Conservation (phyloP, 768 basidiomycete genomes). For the Amanita jacksonii region DNA sequence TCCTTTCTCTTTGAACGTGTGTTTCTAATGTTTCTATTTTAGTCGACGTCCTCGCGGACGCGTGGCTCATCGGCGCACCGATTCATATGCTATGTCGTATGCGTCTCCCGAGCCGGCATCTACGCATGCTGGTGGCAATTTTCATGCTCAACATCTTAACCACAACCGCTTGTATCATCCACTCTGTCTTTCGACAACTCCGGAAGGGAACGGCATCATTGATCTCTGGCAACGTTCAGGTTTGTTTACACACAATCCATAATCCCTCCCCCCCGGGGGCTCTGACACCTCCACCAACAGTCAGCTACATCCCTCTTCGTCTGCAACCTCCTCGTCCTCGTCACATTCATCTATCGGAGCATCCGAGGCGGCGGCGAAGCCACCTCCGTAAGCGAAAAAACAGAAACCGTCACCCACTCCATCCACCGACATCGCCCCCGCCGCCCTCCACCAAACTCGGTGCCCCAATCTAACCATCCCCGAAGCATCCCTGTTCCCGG, state of each 20-base stretch:
- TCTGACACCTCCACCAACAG: background rate
- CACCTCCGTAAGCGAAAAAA: background rate
- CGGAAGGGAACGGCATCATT: background rate
- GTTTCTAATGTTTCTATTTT: background rate
- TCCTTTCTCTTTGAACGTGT: background rate
- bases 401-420: background rate
- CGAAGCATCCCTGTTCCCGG: too few species aligned
- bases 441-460: background rate
- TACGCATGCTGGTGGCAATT: conserved; percentile 16
- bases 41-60: conserved; percentile 17
- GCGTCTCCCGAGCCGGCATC: conserved; percentile 13
- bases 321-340: conserved; percentile 19
- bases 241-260: too few species aligned
- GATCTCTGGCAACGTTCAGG: conserved; percentile 11
- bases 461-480: too few species aligned
- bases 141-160: conserved; percentile 16
- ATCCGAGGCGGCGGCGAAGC: conserved; percentile 2
- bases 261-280: too few species aligned
- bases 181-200: conserved; percentile 12
- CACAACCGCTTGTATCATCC: conserved; percentile 13
- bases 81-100: conserved; percentile 16
- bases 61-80: conserved; percentile 17
- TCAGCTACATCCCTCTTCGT: conserved; percentile 8
- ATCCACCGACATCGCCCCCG: background rate
- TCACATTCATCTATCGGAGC: conserved; percentile 16